Evolutionary conservation across 352 stramenopile genomes (phyloP).

Genomic region (Pythium sukuiense): DNA sequence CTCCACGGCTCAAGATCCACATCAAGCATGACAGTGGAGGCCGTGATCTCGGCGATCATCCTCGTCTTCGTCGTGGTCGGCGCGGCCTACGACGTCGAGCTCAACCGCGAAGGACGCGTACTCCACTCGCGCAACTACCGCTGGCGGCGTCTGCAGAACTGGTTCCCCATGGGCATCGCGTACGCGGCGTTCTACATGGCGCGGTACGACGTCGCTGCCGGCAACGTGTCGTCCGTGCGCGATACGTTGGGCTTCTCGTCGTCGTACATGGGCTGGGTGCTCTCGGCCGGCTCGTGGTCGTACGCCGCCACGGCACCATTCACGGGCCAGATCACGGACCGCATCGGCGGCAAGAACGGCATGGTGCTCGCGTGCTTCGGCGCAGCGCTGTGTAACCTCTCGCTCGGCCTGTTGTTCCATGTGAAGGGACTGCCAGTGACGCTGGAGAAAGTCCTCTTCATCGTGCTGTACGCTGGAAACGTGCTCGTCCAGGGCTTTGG

Average conservation of each 20-base stretch:
- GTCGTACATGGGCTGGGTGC: slow-evolving; percentile 73
- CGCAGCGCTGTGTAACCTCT: slow-evolving; percentile 60
- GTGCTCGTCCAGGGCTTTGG: slow-evolving; percentile 74
- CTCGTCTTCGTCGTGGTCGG: slow-evolving; percentile 52
- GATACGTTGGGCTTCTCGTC: slow-evolving; percentile 58
- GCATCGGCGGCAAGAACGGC: slow-evolving; percentile 64
- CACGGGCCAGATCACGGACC: slow-evolving; percentile 70
- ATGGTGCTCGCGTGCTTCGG: slow-evolving; percentile 72
- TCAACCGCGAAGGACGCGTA: slow-evolving; percentile 49
- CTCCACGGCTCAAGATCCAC: no score
- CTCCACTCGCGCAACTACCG: slow-evolving; percentile 60
- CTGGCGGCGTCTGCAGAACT: slow-evolving; percentile 72
- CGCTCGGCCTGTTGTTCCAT: slow-evolving; percentile 56
- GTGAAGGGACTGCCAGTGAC: slow-evolving; percentile 30
- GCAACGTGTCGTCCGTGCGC: slow-evolving; percentile 62
- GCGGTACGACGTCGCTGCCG: slow-evolving; percentile 68
- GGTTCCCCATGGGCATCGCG: slow-evolving; percentile 73
- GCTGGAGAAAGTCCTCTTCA: slow-evolving; percentile 45
- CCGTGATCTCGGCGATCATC: slow-evolving; percentile 55
- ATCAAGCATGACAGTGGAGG: slow-evolving; percentile 40
- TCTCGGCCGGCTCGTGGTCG: slow-evolving; percentile 69
- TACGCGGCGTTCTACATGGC: slow-evolving; percentile 84
- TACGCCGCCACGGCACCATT: slow-evolving; percentile 72
- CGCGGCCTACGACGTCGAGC: slow-evolving; percentile 62
- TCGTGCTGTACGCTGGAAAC: slow-evolving; percentile 65